Percentiles rank a stretch among this genome's conserved stretches.
Evolutionary conservation across 2,329 filamentous ascomycete species (phyloP).

Genomic region (Hysterium pulicare): DNA sequence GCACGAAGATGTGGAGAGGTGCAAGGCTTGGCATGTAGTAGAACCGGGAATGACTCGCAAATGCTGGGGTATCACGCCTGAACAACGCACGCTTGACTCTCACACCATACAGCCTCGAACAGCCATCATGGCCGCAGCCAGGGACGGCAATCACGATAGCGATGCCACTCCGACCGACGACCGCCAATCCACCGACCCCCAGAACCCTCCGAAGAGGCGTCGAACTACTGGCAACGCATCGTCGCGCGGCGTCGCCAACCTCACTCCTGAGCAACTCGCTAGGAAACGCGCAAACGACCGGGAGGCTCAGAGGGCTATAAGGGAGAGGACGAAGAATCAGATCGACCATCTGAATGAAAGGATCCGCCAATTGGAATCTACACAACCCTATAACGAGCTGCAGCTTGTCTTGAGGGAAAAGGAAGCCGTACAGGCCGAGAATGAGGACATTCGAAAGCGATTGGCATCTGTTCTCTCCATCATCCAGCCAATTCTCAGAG

Average conservation of each 20-base stretch:
- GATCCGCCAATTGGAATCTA: conserved; percentile 72
- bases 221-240: conserved; percentile 35
- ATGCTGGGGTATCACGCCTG: too few species aligned
- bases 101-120: too few species aligned
- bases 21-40: too few species aligned
- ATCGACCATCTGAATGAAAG: conserved; percentile 71
- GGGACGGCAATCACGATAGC: background rate
- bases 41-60: too few species aligned
- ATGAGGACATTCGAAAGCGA: conserved; percentile 70
- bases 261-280: conserved; percentile 83
- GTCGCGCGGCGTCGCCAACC: conserved; percentile 75
- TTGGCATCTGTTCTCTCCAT: conserved; percentile 64
- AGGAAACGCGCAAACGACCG: conserved; percentile 90
- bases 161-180: background rate
- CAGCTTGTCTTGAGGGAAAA: conserved; percentile 72
- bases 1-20: too few species aligned
- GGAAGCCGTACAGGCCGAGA: conserved; percentile 74
- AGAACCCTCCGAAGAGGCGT: conserved; percentile 25
- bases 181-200: background rate
- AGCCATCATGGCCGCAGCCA: too few species aligned
- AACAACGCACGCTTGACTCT: too few species aligned
- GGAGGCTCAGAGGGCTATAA: conserved; percentile 80
- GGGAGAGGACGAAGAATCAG: conserved; percentile 75
- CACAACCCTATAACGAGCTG: conserved; percentile 80
- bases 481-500: conserved; percentile 57